phyloP scores from a whole-genome alignment of 1,139 yeast species.

The Saccharomyces hybrid region DNA sequence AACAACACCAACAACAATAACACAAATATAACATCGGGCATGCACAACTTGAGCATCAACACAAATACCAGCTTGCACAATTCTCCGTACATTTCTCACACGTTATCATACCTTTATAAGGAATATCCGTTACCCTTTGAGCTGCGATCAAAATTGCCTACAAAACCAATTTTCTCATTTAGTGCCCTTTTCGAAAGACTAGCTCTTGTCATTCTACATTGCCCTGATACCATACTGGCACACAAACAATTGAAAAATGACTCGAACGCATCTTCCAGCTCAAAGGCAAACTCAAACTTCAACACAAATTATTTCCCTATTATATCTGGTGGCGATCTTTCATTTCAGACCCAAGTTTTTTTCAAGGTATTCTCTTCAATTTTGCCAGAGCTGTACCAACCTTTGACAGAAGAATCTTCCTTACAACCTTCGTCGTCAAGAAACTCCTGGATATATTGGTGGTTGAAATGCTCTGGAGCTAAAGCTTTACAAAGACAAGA shows the following conservation, averaged over 20 bases:
- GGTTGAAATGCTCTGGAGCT: slow-evolving; percentile 90
- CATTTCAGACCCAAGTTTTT: slow-evolving; percentile 39
- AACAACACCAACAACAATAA: background rate
- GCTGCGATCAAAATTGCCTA: slow-evolving; percentile 17
- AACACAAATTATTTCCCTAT: slow-evolving; percentile 35
- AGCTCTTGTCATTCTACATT: slow-evolving; percentile 65
- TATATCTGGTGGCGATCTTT: slow-evolving; percentile 54
- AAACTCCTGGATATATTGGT: slow-evolving; percentile 91
- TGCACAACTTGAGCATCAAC: background rate
- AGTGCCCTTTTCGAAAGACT: slow-evolving; percentile 69
- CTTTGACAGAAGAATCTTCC: slow-evolving; percentile 73
- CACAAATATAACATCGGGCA: background rate
- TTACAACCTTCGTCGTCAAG: slow-evolving; percentile 48
- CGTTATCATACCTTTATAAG: slow-evolving; percentile 17
- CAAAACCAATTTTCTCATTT: slow-evolving; percentile 32
- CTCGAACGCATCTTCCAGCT: slow-evolving; percentile 3
- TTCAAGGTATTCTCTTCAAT: slow-evolving; percentile 52
- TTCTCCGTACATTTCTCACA: slow-evolving; percentile 1
- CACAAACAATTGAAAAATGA: slow-evolving; percentile 16
- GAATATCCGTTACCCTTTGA: slow-evolving; percentile 27
- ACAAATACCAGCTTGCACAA: background rate
- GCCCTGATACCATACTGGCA: slow-evolving; percentile 42
- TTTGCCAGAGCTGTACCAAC: slow-evolving; percentile 72
- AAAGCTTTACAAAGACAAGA: slow-evolving; percentile 77
- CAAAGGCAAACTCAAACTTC: slow-evolving; percentile 6